These are phyloP conservation scores for Pichia insulana DNA, from an alignment of 805 yeast species.

Conservation along the genomic window DNA sequence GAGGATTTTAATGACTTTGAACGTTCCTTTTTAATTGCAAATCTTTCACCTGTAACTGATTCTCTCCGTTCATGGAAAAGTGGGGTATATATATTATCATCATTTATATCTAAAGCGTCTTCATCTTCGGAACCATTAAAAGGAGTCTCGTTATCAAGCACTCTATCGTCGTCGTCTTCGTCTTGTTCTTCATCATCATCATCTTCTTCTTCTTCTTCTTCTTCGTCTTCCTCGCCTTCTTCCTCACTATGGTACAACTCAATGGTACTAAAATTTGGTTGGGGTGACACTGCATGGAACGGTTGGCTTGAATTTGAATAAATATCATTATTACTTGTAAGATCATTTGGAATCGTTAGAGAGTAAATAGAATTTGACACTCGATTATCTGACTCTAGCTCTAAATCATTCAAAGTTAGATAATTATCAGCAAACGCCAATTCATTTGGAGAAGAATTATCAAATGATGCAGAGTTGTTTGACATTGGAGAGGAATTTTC, in stretches of 20 bases:
- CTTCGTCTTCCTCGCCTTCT: conserved; percentile 6
- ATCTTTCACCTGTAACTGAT: conserved; percentile 17
- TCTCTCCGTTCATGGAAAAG: conserved; percentile 23
- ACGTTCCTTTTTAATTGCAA: conserved; percentile 12
- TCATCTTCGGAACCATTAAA: conserved; percentile 14
- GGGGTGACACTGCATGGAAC: background rate
- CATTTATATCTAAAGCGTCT: conserved; percentile 9
- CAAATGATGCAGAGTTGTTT: background rate
- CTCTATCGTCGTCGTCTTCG: background rate
- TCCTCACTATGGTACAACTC: conserved; percentile 3
- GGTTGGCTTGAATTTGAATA: background rate
- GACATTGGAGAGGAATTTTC: background rate
- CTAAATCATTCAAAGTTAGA: conserved; percentile 12
- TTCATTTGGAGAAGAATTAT: conserved; percentile 8
- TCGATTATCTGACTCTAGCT: background rate
- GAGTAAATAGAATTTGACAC: conserved; percentile 20
- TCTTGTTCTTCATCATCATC: conserved; percentile 4
- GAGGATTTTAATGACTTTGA: conserved; percentile 17
- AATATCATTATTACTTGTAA: background rate
- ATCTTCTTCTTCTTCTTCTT: conserved; percentile 2
- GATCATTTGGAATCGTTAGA: conserved; percentile 19
- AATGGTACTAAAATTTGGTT: background rate
- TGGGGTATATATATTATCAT: conserved; percentile 25
- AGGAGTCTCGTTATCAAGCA: conserved; percentile 13
- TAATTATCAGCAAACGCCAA: conserved; percentile 13